Conservation (phyloP, 371 early-diverging fungal species). For the Mucor saturninus region DNA sequence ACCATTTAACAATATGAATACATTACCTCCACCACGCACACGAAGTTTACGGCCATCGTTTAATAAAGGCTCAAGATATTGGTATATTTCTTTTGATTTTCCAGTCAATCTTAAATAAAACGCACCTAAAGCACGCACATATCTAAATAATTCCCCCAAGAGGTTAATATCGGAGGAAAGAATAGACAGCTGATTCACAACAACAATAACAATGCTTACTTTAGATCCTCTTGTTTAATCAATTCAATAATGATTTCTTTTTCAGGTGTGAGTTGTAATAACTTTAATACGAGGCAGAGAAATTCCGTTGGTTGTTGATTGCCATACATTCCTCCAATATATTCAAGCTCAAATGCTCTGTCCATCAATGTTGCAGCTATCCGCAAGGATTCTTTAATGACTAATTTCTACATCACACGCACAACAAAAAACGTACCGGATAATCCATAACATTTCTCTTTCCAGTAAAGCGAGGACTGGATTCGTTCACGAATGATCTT, state of each 20-base stretch:
- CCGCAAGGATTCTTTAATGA: background rate
- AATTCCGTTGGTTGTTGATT: slow-evolving; percentile 90
- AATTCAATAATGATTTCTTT: slow-evolving; percentile 83
- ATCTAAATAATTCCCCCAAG: slow-evolving; percentile 41
- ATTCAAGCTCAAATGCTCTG: slow-evolving; percentile 78
- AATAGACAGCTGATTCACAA: too few relatives aligned
- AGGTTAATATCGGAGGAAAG: background rate
- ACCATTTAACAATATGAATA: too few relatives aligned
- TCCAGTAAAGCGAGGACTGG: slow-evolving; percentile 94
- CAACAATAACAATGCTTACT: slow-evolving; percentile 41
- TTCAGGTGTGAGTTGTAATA: slow-evolving; percentile 91
- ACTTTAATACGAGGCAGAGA: slow-evolving; percentile 84
- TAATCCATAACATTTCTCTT: slow-evolving; percentile 93
- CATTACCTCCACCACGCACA: slow-evolving; percentile 58
- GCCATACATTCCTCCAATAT: slow-evolving; percentile 89
- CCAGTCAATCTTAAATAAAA: slow-evolving; percentile 88
- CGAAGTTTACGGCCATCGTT: slow-evolving; percentile 89
- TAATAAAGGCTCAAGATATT: slow-evolving; percentile 84
- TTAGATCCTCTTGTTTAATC: slow-evolving; percentile 77
- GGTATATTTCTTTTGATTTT: slow-evolving; percentile 79
- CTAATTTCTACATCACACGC: too few relatives aligned
- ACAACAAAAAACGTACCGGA: slow-evolving; percentile 73
- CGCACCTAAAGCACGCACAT: slow-evolving; percentile 88
- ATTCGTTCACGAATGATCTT: slow-evolving; percentile 91
- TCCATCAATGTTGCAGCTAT: slow-evolving; percentile 89